Evolutionary conservation across 345 rosid species (phyloP), one percentile per base, ranked within the genome.

Genomic region (Theobroma cacao): DNA sequence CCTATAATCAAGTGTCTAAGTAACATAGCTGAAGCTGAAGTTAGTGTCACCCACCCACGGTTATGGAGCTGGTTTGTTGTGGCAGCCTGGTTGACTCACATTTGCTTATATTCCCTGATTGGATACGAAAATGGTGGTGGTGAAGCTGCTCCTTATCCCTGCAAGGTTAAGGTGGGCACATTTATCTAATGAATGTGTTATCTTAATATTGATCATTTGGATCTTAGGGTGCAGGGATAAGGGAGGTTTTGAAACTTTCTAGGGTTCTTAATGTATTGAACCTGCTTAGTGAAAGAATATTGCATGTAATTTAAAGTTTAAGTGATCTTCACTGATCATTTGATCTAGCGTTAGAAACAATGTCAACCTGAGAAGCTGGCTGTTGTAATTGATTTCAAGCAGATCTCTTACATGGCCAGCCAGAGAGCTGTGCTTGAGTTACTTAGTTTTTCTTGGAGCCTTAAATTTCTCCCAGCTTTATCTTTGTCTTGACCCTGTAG

Each of bases 151-250:
- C 91, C 94, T 92, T 92, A 93, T 95, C 98, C 98, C 99, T 93
- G 98, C 93, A 86, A 87, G 85, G 90, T 90, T 91, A 93, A 95
- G 98, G 98, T 93, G 97, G 97, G 97, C 96, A 93, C 93, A 91
- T 91, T 91, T 92, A 82, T 89, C 79, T 82, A 87, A 81, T 86
- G 94, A 90, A 91, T 90, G 90, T 92, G 91, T 91, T 83, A 84
- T 90, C 88, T 90, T 91, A 83, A 87, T 85, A 89, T 88, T 79
- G 94, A 86, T 85, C 87, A 74, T 78, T 85, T 64, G 73, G 93
- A 87, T 86, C 92, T 64, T 88, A 68, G 89, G 82, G 79, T 87
- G 99, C 96, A 90, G 99, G 98, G 99, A 92, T 95, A 93, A 95
- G 98, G 89, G 86, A 86, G 78, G 62, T 83, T 78, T 70, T 64